A percentile compares a stretch with the other conserved stretches of the same genome.
phyloP scores from a whole-genome alignment of 2,329 filamentous ascomycete species.

The Aureobasidium uvarum region DNA sequence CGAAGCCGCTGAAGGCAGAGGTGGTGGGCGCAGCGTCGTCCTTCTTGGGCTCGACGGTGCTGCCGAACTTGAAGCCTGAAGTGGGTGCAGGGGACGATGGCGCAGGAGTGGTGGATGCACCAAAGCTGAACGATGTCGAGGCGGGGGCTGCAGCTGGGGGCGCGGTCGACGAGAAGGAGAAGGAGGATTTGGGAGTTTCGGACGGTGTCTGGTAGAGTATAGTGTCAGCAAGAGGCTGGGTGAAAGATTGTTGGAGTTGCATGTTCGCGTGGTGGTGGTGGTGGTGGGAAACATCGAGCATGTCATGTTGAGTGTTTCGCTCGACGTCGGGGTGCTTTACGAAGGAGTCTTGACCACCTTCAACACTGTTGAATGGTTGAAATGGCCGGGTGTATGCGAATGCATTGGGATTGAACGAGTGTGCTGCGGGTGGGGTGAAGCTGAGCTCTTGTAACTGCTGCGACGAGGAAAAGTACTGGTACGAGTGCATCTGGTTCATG shows the following conservation, averaged over 20 bases:
- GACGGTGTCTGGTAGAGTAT: neutral
- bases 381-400: neutral
- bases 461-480: slow-evolving; percentile 6
- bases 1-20: neutral
- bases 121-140: slow-evolving; percentile 11
- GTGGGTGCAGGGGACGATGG: neutral
- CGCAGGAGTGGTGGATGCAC: slow-evolving; percentile 3
- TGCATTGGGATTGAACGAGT: slow-evolving; percentile 5
- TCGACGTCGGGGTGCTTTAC: slow-evolving; percentile 7
- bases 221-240: slow-evolving; percentile 1
- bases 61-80: slow-evolving; percentile 17
- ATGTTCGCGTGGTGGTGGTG: neutral
- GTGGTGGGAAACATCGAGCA: slow-evolving; percentile 2
- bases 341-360: neutral
- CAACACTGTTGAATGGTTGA: slow-evolving; percentile 21
- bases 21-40: neutral
- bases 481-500: neutral
- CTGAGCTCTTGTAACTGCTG: neutral
- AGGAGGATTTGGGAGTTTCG: slow-evolving; percentile 9
- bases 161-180: slow-evolving; percentile 7
- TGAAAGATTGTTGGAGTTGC: neutral
- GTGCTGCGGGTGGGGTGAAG: neutral
- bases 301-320: slow-evolving; percentile 11
- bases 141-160: neutral
- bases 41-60: neutral